Evolutionary conservation across 2,329 filamentous ascomycete genomes (phyloP).

Genomic region (Penicillium sp.): DNA sequence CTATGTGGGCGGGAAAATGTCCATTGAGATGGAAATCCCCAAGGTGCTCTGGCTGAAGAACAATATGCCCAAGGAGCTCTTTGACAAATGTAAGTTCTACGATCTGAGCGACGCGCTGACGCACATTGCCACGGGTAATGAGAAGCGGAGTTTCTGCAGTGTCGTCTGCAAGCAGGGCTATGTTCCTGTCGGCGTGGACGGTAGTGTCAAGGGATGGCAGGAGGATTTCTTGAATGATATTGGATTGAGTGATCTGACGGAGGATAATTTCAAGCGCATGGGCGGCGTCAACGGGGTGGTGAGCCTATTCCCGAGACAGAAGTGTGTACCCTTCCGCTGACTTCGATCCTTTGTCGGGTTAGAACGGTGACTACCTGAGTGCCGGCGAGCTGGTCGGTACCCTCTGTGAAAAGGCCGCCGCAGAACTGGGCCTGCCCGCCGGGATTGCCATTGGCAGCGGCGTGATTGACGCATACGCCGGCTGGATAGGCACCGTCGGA

Average conservation of each 20-base stretch:
- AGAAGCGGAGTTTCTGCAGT: constrained; percentile 92
- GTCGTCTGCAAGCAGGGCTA: constrained; percentile 97
- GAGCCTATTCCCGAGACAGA: constrained; percentile 52
- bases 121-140: constrained; percentile 88
- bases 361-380: constrained; percentile 91
- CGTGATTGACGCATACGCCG: constrained; percentile 97
- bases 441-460: constrained; percentile 93
- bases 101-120: constrained; percentile 91
- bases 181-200: constrained; percentile 94
- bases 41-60: constrained; percentile 99
- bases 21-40: constrained; percentile 98
- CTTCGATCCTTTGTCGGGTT: constrained; percentile 6
- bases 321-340: constrained; percentile 11
- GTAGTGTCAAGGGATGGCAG: constrained; percentile 97
- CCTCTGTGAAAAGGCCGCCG: constrained; percentile 78
- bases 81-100: constrained; percentile 94
- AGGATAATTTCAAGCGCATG: constrained; percentile 89
- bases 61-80: constrained; percentile 90
- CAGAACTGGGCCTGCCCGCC: constrained; percentile 78
- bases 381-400: constrained; percentile 88
- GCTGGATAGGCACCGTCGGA: constrained; percentile 98
- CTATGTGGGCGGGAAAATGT: constrained; percentile 98
- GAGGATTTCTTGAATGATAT: constrained; percentile 88
- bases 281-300: constrained; percentile 95
- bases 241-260: constrained; percentile 77